These are phyloP conservation scores for Cystobasidiaceae sp. DNA, from an alignment of 1,284 basidiomycete species.

Conservation along the genomic window DNA sequence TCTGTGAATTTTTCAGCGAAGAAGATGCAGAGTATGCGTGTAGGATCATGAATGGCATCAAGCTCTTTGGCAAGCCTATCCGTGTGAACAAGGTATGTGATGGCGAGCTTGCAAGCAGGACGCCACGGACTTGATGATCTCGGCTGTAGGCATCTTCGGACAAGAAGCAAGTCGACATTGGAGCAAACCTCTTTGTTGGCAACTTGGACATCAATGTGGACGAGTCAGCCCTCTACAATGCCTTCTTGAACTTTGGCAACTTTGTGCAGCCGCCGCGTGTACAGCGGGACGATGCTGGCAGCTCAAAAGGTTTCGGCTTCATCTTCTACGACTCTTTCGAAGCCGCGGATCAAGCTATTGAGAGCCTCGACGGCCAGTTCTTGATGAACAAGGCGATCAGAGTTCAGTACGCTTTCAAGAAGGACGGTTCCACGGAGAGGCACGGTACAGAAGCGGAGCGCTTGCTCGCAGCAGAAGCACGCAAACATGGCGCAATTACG, in stretches of 20 bases:
- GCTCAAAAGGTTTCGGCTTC: slow-evolving; percentile 87
- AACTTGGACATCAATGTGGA: slow-evolving; percentile 91
- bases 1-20: slow-evolving; percentile 97
- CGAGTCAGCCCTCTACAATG: slow-evolving; percentile 86
- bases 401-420: slow-evolving; percentile 97
- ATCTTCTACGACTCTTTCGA: slow-evolving; percentile 97
- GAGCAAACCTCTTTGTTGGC: slow-evolving; percentile 94
- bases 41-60: slow-evolving; percentile 99
- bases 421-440: slow-evolving; percentile 94
- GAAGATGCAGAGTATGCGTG: slow-evolving; percentile 98
- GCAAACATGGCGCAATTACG: slow-evolving; percentile 61
- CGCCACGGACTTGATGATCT: not conserved
- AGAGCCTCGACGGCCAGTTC: slow-evolving; percentile 95
- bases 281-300: slow-evolving; percentile 26
- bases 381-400: slow-evolving; percentile 95
- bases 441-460: slow-evolving; percentile 94
- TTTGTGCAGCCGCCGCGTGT: slow-evolving; percentile 94
- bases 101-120: not conserved
- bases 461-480: slow-evolving; percentile 86
- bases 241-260: slow-evolving; percentile 88
- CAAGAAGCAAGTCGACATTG: slow-evolving; percentile 95
- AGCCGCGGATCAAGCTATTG: slow-evolving; percentile 89
- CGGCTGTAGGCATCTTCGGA: slow-evolving; percentile 72
- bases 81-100: slow-evolving; percentile 88
- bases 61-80: slow-evolving; percentile 96